Percentiles rank a stretch among this genome's conserved stretches.
Conservation (phyloP, 2,329 filamentous ascomycete species). For the Claviceps sorghi region DNA sequence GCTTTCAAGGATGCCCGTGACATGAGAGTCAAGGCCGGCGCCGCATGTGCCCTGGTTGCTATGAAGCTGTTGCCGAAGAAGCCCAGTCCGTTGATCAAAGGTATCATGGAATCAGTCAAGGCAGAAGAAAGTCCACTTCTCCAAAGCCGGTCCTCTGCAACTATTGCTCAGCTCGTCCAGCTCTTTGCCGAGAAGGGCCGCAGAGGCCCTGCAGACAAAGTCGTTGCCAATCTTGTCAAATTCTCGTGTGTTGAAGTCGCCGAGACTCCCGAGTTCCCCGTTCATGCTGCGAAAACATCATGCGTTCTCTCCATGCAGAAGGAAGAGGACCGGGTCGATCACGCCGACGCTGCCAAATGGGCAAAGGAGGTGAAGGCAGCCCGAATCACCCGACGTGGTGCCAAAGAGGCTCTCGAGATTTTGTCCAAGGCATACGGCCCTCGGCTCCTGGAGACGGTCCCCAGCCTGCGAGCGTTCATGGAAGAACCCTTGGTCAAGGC, state of each 20-base stretch:
- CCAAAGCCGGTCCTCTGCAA: conserved; percentile 71
- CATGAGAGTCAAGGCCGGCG: conserved; percentile 70
- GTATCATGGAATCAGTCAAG: conserved; percentile 97
- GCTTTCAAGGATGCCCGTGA: conserved; percentile 69
- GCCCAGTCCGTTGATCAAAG: conserved; percentile 82
- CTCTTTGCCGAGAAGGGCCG: conserved; percentile 70
- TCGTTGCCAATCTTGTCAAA: conserved; percentile 88
- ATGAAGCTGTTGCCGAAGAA: conserved; percentile 84
- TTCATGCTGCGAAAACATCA: conserved; percentile 62
- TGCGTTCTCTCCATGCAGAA: conserved; percentile 89
- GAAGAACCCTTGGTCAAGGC: conserved; percentile 63
- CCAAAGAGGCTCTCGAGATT: conserved; percentile 86
- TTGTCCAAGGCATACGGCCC: conserved; percentile 66
- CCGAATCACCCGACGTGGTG: conserved; percentile 77
- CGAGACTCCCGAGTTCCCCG: conserved; percentile 87
- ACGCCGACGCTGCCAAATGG: conserved; percentile 79
- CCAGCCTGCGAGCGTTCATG: conserved; percentile 68
- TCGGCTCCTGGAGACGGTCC: conserved; percentile 65
- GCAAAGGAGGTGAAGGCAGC: conserved; percentile 80
- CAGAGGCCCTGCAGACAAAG: conserved; percentile 80
- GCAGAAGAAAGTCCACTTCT: conserved; percentile 81
- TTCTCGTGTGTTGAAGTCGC: conserved; percentile 97
- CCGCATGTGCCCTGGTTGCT: conserved; percentile 78
- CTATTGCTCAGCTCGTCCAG: conserved; percentile 73
- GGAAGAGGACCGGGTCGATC: conserved; percentile 89